These are phyloP conservation scores for Fusarium sp. DNA, from an alignment of 2,329 filamentous ascomycete species.

Conservation along the genomic window DNA sequence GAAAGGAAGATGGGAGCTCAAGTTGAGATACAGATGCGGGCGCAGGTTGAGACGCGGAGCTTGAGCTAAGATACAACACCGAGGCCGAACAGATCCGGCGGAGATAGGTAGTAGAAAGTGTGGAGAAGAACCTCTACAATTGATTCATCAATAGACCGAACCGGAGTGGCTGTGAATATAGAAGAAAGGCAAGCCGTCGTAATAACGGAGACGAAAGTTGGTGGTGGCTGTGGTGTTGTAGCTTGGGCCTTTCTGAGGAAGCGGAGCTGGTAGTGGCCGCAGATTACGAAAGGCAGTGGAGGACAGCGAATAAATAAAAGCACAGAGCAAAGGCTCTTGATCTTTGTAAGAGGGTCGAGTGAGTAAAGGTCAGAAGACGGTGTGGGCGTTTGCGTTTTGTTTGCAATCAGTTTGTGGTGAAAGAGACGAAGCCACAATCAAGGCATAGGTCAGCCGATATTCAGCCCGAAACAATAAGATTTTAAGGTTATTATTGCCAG, in stretches of 20 bases:
- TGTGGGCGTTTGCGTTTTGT: conserved; percentile 15
- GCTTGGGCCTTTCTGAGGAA: conserved; percentile 8
- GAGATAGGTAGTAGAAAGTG: background rate
- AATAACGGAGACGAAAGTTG: background rate
- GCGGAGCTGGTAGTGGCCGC: conserved; percentile 12
- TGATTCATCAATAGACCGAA: conserved; percentile 1
- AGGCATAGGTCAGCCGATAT: conserved; percentile 37
- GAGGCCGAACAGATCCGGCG: conserved; percentile 9
- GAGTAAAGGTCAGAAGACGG: conserved; percentile 10
- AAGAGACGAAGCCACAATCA: conserved; percentile 35
- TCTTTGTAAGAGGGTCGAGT: conserved; percentile 23
- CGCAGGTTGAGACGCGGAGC: conserved; percentile 3
- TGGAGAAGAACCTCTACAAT: background rate
- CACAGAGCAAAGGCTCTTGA: background rate
- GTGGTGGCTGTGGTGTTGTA: conserved; percentile 17
- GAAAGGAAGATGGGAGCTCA: background rate
- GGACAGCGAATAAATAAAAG: conserved; percentile 9
- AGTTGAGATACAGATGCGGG: conserved; percentile 1
- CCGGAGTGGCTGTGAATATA: background rate
- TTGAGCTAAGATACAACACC: background rate
- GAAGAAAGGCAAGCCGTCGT: background rate
- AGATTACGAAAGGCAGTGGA: conserved; percentile 1
- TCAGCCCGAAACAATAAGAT: conserved; percentile 29
- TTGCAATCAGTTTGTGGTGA: conserved; percentile 4
- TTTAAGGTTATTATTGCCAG: conserved; percentile 38